Conservation (phyloP, 208 protist genomes). For the Crithidia brevicula region DNA sequence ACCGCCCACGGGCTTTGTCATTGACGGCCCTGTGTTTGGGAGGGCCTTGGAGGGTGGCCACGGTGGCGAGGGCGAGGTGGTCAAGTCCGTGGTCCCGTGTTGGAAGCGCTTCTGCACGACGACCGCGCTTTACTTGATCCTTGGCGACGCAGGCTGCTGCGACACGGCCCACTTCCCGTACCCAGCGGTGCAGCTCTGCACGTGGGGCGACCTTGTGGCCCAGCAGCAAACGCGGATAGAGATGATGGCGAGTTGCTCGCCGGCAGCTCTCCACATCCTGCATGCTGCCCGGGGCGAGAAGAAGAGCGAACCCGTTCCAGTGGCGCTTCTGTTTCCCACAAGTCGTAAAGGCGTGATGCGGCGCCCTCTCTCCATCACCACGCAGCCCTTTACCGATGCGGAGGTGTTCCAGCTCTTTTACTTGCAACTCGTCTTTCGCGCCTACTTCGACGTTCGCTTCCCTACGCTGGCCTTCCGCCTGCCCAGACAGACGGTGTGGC, state of each 20-base stretch:
- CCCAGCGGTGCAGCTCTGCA: constrained; percentile 48
- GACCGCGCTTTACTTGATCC: constrained; percentile 56
- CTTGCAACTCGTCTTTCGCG: constrained; percentile 82
- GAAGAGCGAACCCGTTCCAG: constrained; percentile 23
- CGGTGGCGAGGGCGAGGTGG: neutral
- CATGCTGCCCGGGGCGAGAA: constrained; percentile 5
- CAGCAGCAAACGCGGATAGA: constrained; percentile 34
- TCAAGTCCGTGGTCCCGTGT: constrained; percentile 26
- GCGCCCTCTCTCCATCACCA: constrained; percentile 40
- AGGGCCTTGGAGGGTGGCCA: neutral
- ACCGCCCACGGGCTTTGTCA: neutral
- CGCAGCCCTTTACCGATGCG: constrained; percentile 73
- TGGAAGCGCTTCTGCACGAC: constrained; percentile 62
- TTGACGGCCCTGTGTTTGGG: constrained; percentile 3
- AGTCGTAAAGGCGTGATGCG: constrained; percentile 37
- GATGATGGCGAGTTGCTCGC: constrained; percentile 25
- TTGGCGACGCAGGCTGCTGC: constrained; percentile 56
- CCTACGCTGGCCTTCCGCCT: constrained; percentile 36
- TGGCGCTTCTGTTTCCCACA: constrained; percentile 38
- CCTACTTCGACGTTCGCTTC: constrained; percentile 76
- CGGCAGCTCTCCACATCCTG: constrained; percentile 12
- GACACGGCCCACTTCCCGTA: constrained; percentile 52
- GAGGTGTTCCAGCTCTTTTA: constrained; percentile 90
- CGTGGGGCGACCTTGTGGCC: constrained; percentile 34
- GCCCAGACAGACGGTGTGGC: constrained; percentile 9